Evolutionary conservation across 306 rosid genomes (phyloP).

Genomic region (Trifolium pratense): DNA sequence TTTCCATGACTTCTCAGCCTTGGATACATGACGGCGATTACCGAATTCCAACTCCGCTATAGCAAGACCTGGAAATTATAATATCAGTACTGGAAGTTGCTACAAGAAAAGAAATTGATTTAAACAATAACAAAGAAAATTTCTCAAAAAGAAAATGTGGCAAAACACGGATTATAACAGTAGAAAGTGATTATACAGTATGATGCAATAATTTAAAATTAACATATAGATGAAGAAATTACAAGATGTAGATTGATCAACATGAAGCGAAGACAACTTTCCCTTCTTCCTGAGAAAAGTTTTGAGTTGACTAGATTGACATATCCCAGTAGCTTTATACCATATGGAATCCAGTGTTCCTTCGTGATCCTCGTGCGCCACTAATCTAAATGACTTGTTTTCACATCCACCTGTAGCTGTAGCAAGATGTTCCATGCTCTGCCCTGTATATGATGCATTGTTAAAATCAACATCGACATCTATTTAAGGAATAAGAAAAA

Average conservation of each 20-base stretch:
- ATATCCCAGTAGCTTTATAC: conserved; percentile 71
- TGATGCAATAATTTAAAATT: conserved; percentile 5
- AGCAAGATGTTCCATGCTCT: conserved; percentile 50
- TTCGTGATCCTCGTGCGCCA: conserved; percentile 56
- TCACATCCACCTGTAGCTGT: conserved; percentile 43
- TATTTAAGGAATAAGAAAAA: conserved; percentile 30
- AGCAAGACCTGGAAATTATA: conserved; percentile 63
- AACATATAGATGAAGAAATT: conserved; percentile 20
- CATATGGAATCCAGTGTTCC: conserved; percentile 74
- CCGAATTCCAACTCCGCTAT: conserved; percentile 75
- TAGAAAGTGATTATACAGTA: not conserved
- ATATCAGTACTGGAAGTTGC: not conserved
- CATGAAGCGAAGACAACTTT: conserved; percentile 65
- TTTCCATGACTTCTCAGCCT: conserved; percentile 87
- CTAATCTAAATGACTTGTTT: conserved; percentile 46
- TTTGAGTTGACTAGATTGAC: conserved; percentile 66
- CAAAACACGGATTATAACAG: conserved; percentile 18
- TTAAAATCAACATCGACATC: conserved; percentile 43
- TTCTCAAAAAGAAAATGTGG: not conserved
- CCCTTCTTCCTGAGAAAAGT: conserved; percentile 78
- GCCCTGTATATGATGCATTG: conserved; percentile 44
- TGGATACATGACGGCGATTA: conserved; percentile 55
- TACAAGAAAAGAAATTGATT: too few relatives aligned
- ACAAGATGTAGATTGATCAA: conserved; percentile 52
- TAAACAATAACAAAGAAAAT: conserved; percentile 16